A percentile compares a stretch with the other conserved stretches of the same genome.
Conservation (phyloP, 257 asterid species). For the Handroanthus guayacan region DNA sequence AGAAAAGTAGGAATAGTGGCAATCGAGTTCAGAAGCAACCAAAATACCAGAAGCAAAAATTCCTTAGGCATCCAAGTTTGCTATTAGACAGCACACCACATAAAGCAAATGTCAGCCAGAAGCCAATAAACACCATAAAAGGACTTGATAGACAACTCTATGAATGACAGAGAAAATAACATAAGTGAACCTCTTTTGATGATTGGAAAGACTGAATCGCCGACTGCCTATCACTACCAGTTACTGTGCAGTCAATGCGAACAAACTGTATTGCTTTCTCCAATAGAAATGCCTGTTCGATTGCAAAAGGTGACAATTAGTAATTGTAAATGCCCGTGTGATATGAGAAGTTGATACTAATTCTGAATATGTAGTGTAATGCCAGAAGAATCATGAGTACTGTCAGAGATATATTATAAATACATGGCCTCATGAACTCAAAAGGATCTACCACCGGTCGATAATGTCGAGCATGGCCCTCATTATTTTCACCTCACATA, state of each 20-base stretch:
- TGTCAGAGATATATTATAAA: constrained; percentile 26
- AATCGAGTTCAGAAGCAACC: constrained; percentile 27
- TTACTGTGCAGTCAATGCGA: constrained; percentile 78
- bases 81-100: constrained; percentile 24
- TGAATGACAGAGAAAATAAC: constrained; percentile 28
- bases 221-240: constrained; percentile 68
- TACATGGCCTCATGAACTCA: constrained; percentile 2
- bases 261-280: constrained; percentile 79
- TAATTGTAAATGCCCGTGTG: constrained; percentile 48
- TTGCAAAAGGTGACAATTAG: constrained; percentile 22
- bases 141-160: not conserved
- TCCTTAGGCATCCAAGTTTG: constrained; percentile 20
- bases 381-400: not conserved
- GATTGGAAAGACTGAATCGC: constrained; percentile 84
- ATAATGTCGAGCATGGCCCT: not conserved
- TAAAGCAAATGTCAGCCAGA: constrained; percentile 7
- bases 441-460: not conserved
- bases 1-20: constrained; percentile 17
- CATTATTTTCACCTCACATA: constrained; percentile 20
- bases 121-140: constrained; percentile 17
- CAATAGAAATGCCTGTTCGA: constrained; percentile 70
- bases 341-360: constrained; percentile 19
- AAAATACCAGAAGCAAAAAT: constrained; percentile 26
- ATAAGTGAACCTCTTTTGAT: constrained; percentile 65
- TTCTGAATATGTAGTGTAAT: constrained; percentile 16